phyloP scores from a whole-genome alignment of 2,329 filamentous ascomycete species.

The Ophiostoma ips region DNA sequence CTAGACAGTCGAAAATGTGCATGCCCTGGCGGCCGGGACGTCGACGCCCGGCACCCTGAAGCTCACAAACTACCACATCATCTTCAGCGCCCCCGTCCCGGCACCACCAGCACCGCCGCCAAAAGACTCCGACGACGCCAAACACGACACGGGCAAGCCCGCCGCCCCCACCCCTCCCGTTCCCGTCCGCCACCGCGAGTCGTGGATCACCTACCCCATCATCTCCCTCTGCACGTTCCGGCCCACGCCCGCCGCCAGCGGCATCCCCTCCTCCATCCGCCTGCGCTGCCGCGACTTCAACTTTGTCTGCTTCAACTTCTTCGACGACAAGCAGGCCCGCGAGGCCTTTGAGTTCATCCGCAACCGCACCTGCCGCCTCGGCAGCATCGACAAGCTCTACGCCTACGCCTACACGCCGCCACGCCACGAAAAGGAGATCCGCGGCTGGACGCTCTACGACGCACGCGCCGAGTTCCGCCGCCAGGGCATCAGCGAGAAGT shows the following conservation, averaged over 20 bases:
- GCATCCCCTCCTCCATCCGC: conserved; percentile 67
- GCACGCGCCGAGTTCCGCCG: conserved; percentile 72
- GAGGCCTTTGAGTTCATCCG: conserved; percentile 84
- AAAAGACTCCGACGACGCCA: neutral
- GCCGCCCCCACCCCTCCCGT: too few relatives aligned
- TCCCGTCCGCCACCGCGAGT: conserved; percentile 39
- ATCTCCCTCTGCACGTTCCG: conserved; percentile 69
- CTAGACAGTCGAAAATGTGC: conserved; percentile 42
- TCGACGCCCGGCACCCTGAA: conserved; percentile 43
- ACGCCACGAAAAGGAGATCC: conserved; percentile 55
- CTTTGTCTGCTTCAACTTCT: conserved; percentile 83
- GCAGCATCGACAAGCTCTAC: conserved; percentile 75
- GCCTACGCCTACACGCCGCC: conserved; percentile 76
- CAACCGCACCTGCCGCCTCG: conserved; percentile 64
- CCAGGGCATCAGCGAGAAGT: conserved; percentile 74
- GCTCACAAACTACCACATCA: conserved; percentile 48
- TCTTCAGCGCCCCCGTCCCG: conserved; percentile 33
- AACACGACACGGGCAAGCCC: too few relatives aligned
- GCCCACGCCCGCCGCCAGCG: conserved; percentile 54
- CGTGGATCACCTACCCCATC: conserved; percentile 92
- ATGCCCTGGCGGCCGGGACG: conserved; percentile 45
- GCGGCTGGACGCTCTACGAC: conserved; percentile 79
- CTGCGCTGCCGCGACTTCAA: conserved; percentile 87
- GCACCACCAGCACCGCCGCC: conserved; percentile 15
- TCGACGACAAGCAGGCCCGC: conserved; percentile 56